Evolutionary conservation across 2,329 filamentous ascomycete species (phyloP).

Genomic region (Aspergillus tubingensis): DNA sequence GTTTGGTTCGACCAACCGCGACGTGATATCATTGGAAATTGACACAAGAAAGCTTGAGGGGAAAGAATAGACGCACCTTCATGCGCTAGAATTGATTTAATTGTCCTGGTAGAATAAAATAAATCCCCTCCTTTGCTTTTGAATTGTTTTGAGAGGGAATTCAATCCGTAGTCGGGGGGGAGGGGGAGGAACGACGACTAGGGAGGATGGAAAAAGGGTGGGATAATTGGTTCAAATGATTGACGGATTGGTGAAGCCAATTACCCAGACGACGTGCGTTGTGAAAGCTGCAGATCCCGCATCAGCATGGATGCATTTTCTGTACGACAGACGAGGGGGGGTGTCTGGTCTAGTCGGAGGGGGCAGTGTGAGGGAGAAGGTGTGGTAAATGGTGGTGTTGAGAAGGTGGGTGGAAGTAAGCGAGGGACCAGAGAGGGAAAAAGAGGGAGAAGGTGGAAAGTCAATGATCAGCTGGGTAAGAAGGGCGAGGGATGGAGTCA

Average conservation of each 20-base stretch:
- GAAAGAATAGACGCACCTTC: slow-evolving; percentile 26
- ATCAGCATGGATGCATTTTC: slow-evolving; percentile 15
- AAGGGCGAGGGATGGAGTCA: slow-evolving; percentile 9
- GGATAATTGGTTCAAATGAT: slow-evolving; percentile 13
- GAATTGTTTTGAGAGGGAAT: neutral
- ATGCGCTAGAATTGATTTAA: slow-evolving; percentile 22
- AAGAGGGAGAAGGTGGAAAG: slow-evolving; percentile 10
- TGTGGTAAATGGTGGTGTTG: slow-evolving; percentile 6
- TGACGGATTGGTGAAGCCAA: slow-evolving; percentile 10
- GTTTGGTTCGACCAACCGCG: slow-evolving; percentile 20
- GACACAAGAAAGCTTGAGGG: slow-evolving; percentile 1
- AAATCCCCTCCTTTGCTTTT: neutral
- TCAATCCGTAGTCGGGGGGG: neutral
- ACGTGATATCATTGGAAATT: slow-evolving; percentile 33
- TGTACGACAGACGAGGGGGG: slow-evolving; percentile 14
- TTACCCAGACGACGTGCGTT: slow-evolving; percentile 13
- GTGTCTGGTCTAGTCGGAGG: slow-evolving; percentile 12
- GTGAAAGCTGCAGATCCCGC: slow-evolving; percentile 18
- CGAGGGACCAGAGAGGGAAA: slow-evolving; percentile 11
- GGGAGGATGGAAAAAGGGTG: slow-evolving; percentile 4
- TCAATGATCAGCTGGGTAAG: slow-evolving; percentile 7
- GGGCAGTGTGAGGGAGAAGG: slow-evolving; percentile 8
- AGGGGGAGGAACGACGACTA: neutral
- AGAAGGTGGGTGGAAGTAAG: slow-evolving; percentile 14
- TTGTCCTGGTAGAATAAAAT: neutral